phyloP scores from a whole-genome alignment of 164 flowering plant genomes.

The Vitis labrusca region DNA sequence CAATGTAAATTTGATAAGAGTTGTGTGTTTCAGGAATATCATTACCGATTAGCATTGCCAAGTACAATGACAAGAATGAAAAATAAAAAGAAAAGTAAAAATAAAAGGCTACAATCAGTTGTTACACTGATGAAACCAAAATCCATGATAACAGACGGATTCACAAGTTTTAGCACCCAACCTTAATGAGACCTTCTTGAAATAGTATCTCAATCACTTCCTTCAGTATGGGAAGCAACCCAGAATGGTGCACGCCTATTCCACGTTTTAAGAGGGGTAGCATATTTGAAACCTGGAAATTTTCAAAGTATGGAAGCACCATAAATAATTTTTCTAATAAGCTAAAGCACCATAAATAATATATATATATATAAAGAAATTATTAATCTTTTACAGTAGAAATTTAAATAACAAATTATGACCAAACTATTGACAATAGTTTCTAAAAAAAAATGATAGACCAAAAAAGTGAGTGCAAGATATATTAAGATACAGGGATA shows the following conservation, averaged over 20 bases:
- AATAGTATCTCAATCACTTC: slow-evolving; percentile 98
- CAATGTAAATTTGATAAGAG: neutral
- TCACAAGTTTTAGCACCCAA: slow-evolving; percentile 17
- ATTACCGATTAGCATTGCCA: neutral
- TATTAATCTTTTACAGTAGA: neutral
- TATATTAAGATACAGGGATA: no score
- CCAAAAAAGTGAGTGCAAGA: no score
- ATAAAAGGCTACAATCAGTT: neutral
- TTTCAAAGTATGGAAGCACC: slow-evolving; percentile 1
- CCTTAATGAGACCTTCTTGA: slow-evolving; percentile 99
- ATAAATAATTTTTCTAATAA: neutral
- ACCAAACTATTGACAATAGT: no score
- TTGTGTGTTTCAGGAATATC: neutral
- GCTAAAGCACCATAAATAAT: neutral
- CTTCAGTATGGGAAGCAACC: slow-evolving; percentile 94
- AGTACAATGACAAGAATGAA: neutral
- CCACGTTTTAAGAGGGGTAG: slow-evolving; percentile 94
- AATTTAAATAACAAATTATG: no score
- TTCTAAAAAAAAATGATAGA: no score
- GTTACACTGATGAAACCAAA: neutral
- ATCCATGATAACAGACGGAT: neutral
- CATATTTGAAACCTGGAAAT: slow-evolving; percentile 83
- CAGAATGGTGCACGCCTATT: slow-evolving; percentile 99
- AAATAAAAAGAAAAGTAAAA: neutral
- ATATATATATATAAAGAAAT: neutral